These are phyloP conservation scores for Mortierella sp. DNA, from an alignment of 371 early-diverging fungal species.

Conservation along the genomic window DNA sequence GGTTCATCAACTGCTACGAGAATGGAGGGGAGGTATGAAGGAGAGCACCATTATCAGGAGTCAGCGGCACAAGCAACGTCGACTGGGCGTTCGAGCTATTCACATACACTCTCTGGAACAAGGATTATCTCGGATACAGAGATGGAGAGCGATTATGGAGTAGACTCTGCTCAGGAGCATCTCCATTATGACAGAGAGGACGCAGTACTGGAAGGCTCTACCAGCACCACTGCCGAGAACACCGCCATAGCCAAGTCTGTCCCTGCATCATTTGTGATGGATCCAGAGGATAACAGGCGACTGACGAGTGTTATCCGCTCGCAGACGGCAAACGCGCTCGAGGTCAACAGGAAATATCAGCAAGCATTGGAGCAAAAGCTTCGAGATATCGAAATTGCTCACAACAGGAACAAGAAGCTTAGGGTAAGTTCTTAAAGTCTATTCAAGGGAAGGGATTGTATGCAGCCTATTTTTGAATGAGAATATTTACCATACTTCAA, in stretches of 20 bases:
- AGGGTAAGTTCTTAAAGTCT: slow-evolving; percentile 15
- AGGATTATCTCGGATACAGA: background rate
- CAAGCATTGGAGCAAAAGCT: slow-evolving; percentile 21
- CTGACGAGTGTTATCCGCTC: slow-evolving; percentile 27
- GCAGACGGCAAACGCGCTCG: slow-evolving; percentile 23
- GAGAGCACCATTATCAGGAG: background rate
- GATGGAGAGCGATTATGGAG: background rate
- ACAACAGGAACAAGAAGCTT: slow-evolving; percentile 24
- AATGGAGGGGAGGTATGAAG: background rate
- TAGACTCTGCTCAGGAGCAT: background rate
- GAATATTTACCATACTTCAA: background rate
- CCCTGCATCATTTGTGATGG: slow-evolving; percentile 1
- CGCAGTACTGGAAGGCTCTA: background rate
- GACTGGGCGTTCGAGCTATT: background rate
- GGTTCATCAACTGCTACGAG: background rate
- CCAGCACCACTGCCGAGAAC: background rate
- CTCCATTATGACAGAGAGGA: background rate
- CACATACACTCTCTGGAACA: background rate
- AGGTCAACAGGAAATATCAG: slow-evolving; percentile 33
- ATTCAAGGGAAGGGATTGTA: background rate
- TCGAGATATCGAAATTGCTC: slow-evolving; percentile 29
- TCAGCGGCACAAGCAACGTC: background rate
- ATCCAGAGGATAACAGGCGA: slow-evolving; percentile 16
- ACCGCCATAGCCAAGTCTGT: background rate
- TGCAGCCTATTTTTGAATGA: too few species aligned